A percentile compares a stretch with the other conserved stretches of the same genome.
Conservation (phyloP, 2,329 filamentous ascomycete species). For the Cordyceps cicadae region DNA sequence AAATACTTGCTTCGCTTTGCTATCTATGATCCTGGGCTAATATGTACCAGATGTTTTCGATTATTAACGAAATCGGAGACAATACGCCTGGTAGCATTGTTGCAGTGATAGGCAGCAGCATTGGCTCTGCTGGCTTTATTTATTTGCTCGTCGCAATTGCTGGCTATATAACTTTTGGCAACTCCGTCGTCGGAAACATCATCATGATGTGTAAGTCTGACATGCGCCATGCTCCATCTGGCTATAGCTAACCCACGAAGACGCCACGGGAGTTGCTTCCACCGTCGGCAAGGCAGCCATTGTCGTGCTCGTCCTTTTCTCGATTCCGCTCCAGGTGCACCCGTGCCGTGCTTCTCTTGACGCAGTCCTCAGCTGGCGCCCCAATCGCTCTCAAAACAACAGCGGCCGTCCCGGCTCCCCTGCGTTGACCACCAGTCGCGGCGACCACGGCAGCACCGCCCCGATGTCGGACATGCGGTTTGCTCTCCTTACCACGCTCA, state of each 20-base stretch:
- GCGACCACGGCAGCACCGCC: slow-evolving; percentile 45
- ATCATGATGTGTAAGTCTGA: slow-evolving; percentile 71
- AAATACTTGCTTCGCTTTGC: slow-evolving; percentile 22
- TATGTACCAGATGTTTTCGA: slow-evolving; percentile 79
- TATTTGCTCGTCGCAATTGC: slow-evolving; percentile 92
- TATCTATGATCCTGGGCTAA: slow-evolving; percentile 20
- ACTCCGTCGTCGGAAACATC: slow-evolving; percentile 84
- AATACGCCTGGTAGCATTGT: slow-evolving; percentile 69
- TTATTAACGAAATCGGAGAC: slow-evolving; percentile 87
- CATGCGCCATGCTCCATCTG: too few species aligned
- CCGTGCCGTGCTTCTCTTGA: slow-evolving; percentile 93
- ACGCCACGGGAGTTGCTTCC: slow-evolving; percentile 53
- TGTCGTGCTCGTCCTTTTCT: slow-evolving; percentile 92
- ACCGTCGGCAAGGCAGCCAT: slow-evolving; percentile 94
- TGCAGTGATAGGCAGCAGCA: slow-evolving; percentile 71
- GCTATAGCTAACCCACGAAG: slow-evolving; percentile 20
- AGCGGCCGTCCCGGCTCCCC: slow-evolving; percentile 32
- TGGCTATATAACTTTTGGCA: slow-evolving; percentile 91
- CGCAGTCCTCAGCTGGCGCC: slow-evolving; percentile 88
- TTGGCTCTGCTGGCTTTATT: slow-evolving; percentile 76
- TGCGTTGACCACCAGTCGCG: slow-evolving; percentile 34
- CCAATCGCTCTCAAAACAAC: slow-evolving; percentile 36
- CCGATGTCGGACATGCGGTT: slow-evolving; percentile 83
- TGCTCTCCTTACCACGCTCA: slow-evolving; percentile 76
- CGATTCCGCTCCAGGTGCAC: slow-evolving; percentile 89